Evolutionary conservation across 2,329 filamentous ascomycete genomes (phyloP).

Genomic region (Fusarium penzigii): DNA sequence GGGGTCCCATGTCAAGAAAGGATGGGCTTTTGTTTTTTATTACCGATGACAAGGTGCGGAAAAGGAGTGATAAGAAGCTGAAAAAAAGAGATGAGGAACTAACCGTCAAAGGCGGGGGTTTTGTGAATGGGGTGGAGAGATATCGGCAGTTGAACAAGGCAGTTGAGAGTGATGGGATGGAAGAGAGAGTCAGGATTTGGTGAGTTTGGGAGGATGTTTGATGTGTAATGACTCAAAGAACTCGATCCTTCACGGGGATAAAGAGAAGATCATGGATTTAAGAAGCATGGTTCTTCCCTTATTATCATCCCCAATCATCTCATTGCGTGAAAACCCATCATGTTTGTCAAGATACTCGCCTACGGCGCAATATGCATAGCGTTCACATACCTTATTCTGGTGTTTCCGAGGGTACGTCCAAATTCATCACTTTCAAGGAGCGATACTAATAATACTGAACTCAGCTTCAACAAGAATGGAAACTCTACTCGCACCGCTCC

Average conservation of each 20-base stretch:
- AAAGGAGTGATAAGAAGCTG: not conserved
- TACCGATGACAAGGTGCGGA: no score
- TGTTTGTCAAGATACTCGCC: conserved; percentile 12
- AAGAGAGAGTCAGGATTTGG: not conserved
- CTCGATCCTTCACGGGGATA: no score
- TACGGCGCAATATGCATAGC: not conserved
- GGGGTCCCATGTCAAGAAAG: no score
- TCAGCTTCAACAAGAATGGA: conserved; percentile 40
- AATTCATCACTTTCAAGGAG: conserved; percentile 2
- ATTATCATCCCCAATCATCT: not conserved
- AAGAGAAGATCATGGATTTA: no score
- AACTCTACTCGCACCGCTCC: conserved; percentile 39
- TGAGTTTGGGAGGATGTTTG: not conserved
- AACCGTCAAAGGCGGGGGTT: conserved; percentile 16
- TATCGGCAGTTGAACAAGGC: conserved; percentile 21
- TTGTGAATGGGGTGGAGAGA: not conserved
- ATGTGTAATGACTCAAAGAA: no score
- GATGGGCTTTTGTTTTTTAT: no score
- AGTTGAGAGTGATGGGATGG: conserved; percentile 11
- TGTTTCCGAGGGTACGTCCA: conserved; percentile 17
- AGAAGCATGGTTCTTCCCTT: not conserved
- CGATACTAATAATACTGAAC: not conserved
- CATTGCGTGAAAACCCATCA: not conserved
- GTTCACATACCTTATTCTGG: conserved; percentile 15
- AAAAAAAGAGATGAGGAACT: not conserved